A percentile compares a stretch with the other conserved stretches of the same genome.
phyloP scores from a whole-genome alignment of 345 rosid genomes.

The Balakata baccata region DNA sequence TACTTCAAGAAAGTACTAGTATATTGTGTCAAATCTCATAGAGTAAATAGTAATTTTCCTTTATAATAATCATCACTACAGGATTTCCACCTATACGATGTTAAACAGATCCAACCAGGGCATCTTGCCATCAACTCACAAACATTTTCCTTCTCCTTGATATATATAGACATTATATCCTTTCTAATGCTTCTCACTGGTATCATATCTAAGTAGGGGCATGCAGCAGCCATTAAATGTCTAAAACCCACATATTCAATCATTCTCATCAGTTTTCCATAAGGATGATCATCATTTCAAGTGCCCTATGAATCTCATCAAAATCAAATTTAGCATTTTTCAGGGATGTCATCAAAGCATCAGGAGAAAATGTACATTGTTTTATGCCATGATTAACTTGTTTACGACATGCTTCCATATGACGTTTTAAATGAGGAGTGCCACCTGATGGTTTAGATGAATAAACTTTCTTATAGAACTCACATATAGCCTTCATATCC shows the following conservation, averaged over 20 bases:
- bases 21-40: no score
- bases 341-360: conserved; percentile 14
- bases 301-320: conserved; percentile 20
- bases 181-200: conserved; percentile 16
- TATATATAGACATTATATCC: conserved; percentile 24
- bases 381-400: conserved; percentile 11
- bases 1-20: no score
- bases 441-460: conserved; percentile 26
- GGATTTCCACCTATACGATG: conserved; percentile 28
- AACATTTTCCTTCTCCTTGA: conserved; percentile 21
- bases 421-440: conserved; percentile 29
- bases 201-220: conserved; percentile 24
- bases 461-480: conserved; percentile 23
- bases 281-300: conserved; percentile 27
- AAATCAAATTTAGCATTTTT: conserved; percentile 16
- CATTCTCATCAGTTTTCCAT: conserved; percentile 19
- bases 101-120: conserved; percentile 33
- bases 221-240: conserved; percentile 24
- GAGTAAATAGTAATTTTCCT: no score
- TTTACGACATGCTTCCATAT: conserved; percentile 25
- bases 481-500: conserved; percentile 28
- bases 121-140: conserved; percentile 29
- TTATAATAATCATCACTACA: conserved; percentile 18
- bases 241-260: conserved; percentile 29
- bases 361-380: conserved; percentile 17